Percentiles rank a stretch among this genome's conserved stretches.
phyloP scores from a whole-genome alignment of 1,284 basidiomycete genomes.

The Malassezia sp. region DNA sequence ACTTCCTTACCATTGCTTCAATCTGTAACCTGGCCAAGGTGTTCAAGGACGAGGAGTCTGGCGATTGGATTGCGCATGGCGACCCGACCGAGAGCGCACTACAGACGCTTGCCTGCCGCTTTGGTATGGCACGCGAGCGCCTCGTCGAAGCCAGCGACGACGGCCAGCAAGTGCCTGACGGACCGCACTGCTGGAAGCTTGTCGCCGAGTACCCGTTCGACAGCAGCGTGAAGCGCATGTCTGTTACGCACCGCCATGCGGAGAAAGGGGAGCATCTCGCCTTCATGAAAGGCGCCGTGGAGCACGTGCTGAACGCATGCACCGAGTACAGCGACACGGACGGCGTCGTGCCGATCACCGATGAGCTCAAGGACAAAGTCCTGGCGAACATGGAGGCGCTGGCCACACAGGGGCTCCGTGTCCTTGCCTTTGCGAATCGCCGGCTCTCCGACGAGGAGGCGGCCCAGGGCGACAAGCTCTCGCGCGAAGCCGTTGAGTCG shows the following conservation, averaged over 20 bases:
- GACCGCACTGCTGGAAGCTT: conserved; percentile 29
- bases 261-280: conserved; percentile 27
- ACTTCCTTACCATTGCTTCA: conserved; percentile 40
- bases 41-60: conserved; percentile 39
- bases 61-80: conserved; percentile 57
- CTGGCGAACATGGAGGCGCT: conserved; percentile 40
- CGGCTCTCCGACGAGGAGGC: conserved; percentile 23
- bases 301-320: conserved; percentile 39
- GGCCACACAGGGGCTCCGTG: conserved; percentile 37
- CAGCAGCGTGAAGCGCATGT: conserved; percentile 43
- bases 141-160: conserved; percentile 6
- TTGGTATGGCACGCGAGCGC: conserved; percentile 32
- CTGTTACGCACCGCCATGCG: conserved; percentile 48
- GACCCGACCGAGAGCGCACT: conserved; percentile 58
- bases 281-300: conserved; percentile 46
- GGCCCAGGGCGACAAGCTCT: conserved; percentile 23
- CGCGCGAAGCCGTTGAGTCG: conserved; percentile 52
- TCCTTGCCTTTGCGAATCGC: conserved; percentile 38
- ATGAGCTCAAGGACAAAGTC: conserved; percentile 23
- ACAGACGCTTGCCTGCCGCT: conserved; percentile 55
- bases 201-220: conserved; percentile 50
- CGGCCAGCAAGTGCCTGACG: too few species aligned
- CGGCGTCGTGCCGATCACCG: conserved; percentile 38
- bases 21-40: conserved; percentile 46
- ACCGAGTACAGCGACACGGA: conserved; percentile 29